phyloP scores from a whole-genome alignment of 768 basidiomycete genomes.

The Mrakia gelida region DNA sequence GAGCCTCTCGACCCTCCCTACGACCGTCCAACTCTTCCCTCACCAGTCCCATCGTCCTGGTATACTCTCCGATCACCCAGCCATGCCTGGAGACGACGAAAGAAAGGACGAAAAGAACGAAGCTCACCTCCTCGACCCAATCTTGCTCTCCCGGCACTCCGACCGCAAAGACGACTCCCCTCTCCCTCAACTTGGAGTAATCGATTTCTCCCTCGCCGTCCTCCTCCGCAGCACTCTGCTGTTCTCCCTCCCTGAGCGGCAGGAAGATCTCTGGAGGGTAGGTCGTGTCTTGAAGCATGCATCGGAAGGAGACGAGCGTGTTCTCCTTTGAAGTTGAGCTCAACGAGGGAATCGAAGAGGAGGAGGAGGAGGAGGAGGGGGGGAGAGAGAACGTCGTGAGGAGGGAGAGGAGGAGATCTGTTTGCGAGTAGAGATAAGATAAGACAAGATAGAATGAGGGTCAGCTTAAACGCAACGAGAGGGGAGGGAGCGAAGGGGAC shows the following conservation, averaged over 20 bases:
- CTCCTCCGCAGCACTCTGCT: not conserved
- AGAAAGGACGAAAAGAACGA: not conserved
- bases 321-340: slow-evolving; percentile 12
- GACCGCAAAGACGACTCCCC: slow-evolving; percentile 37
- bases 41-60: not conserved
- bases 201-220: slow-evolving; percentile 34
- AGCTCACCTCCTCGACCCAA: slow-evolving; percentile 36
- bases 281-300: slow-evolving; percentile 42
- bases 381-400: not conserved
- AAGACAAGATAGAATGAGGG: not conserved
- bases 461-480: not conserved
- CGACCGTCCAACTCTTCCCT: too few relatives aligned
- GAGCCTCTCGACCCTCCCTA: too few relatives aligned
- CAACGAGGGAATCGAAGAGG: not conserved
- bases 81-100: not conserved
- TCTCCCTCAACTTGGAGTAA: slow-evolving; percentile 38
- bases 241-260: not conserved
- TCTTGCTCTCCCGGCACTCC: slow-evolving; percentile 38
- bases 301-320: slow-evolving; percentile 38
- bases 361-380: not conserved
- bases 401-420: slow-evolving; percentile 12
- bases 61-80: not conserved
- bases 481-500: not conserved
- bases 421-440: not conserved
- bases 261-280: slow-evolving; percentile 38